Evolutionary conservation across 192 early-diverging fungal genomes (phyloP).

Genomic region (Funneliformis geosporum): DNA sequence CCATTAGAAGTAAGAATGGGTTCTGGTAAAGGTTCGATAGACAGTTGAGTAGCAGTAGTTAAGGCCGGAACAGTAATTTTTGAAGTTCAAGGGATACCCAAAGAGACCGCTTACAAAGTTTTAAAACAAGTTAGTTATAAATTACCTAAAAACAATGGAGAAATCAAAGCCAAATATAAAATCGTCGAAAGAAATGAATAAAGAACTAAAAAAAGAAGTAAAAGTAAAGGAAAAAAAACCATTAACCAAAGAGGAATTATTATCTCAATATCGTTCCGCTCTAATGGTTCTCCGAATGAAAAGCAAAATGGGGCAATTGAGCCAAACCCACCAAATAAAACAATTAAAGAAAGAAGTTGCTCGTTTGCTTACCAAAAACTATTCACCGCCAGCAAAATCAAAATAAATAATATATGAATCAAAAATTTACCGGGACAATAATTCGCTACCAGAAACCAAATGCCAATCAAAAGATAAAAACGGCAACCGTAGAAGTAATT

Average conservation of each 20-base stretch:
- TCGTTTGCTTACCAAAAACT: neutral
- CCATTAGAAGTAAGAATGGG: too few relatives aligned
- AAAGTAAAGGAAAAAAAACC: neutral
- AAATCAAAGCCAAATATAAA: neutral
- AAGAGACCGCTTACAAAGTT: too few relatives aligned
- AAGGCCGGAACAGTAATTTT: too few relatives aligned
- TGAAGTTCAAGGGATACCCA: too few relatives aligned
- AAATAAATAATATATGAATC: conserved; percentile 3
- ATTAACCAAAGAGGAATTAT: neutral
- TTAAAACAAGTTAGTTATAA: neutral
- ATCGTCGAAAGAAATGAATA: neutral
- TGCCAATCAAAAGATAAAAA: too few relatives aligned
- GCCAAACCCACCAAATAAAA: neutral
- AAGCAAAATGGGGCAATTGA: neutral
- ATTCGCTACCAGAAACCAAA: neutral
- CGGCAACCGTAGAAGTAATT: neutral
- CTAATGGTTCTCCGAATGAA: neutral
- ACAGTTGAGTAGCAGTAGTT: too few relatives aligned
- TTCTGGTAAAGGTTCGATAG: too few relatives aligned
- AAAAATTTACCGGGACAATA: neutral
- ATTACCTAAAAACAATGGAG: neutral
- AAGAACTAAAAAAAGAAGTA: neutral
- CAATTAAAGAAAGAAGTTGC: neutral
- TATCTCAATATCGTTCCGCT: neutral
- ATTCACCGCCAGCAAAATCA: too few relatives aligned